A percentile compares a stretch with the other conserved stretches of the same genome.
Evolutionary conservation across 805 yeast species (phyloP).

Genomic region (Millerozyma miso): DNA sequence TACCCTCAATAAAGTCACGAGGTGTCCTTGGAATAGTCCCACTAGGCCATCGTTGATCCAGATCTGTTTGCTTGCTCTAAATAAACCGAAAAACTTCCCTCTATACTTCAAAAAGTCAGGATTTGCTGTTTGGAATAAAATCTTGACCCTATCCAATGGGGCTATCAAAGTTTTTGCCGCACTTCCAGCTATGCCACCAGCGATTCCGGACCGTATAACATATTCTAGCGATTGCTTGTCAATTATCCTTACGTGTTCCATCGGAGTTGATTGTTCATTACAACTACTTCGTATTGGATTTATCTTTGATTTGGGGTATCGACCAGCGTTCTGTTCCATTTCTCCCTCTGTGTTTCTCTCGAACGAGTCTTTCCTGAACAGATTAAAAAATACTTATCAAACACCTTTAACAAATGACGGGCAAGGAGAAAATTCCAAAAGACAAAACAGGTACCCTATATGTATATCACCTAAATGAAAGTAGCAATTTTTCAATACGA

Average conservation of each 20-base stretch:
- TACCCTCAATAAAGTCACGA: conserved; percentile 84
- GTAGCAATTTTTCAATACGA: no score
- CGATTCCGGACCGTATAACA: conserved; percentile 76
- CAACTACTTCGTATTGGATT: conserved; percentile 7
- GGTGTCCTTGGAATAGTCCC: conserved; percentile 94
- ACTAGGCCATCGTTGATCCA: conserved; percentile 62
- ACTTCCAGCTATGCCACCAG: conserved; percentile 94
- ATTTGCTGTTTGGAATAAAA: conserved; percentile 89
- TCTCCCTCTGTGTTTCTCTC: not conserved
- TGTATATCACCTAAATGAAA: no score
- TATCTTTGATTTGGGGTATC: not conserved
- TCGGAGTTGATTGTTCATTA: conserved; percentile 28
- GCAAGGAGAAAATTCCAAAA: no score
- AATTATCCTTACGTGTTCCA: conserved; percentile 30
- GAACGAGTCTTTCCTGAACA: not conserved
- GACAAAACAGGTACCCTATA: no score
- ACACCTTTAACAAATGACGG: no score
- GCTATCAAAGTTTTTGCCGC: conserved; percentile 96
- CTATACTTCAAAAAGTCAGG: conserved; percentile 80
- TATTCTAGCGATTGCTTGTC: conserved; percentile 76
- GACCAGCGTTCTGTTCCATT: conserved; percentile 1
- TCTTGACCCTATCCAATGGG: conserved; percentile 92
- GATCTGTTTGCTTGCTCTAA: conserved; percentile 67
- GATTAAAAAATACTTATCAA: no score
- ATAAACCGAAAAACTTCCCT: conserved; percentile 75